Evolutionary conservation across 2,329 filamentous ascomycete species (phyloP).

Genomic region (Graphilbum ipis-grandicollis): DNA sequence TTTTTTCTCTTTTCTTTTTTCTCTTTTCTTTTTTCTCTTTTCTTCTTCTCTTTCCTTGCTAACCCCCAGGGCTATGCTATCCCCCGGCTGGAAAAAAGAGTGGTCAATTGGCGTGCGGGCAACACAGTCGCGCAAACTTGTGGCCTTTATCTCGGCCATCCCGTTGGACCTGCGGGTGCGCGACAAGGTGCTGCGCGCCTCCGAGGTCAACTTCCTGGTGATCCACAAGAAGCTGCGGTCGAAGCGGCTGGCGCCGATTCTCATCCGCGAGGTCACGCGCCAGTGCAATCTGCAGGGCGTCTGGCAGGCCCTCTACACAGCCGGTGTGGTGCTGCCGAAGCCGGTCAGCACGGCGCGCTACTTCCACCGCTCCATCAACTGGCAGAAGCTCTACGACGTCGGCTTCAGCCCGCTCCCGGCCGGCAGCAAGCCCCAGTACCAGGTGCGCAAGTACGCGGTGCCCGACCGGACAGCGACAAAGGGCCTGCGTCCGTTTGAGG

Average conservation of each 20-base stretch:
- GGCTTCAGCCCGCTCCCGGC: constrained; percentile 81
- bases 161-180: constrained; percentile 72
- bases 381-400: constrained; percentile 88
- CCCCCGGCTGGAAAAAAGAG: constrained; percentile 81
- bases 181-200: constrained; percentile 54
- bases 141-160: constrained; percentile 90
- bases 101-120: constrained; percentile 94
- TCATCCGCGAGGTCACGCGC: constrained; percentile 96
- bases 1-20: too few species aligned
- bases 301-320: constrained; percentile 94
- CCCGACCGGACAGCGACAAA: constrained; percentile 55
- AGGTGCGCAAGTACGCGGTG: constrained; percentile 73
- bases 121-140: constrained; percentile 65
- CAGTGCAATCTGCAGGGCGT: constrained; percentile 73
- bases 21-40: too few species aligned
- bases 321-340: constrained; percentile 75
- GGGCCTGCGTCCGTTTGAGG: constrained; percentile 66
- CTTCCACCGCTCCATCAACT: constrained; percentile 85
- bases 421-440: constrained; percentile 68
- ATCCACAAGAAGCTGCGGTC: constrained; percentile 94
- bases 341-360: constrained; percentile 89
- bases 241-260: constrained; percentile 78
- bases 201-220: constrained; percentile 96
- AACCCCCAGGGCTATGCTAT: constrained; percentile 62
- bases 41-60: constrained; percentile 1